These are phyloP conservation scores for Pythium dissimile DNA, from an alignment of 352 stramenopile species.

Conservation along the genomic window DNA sequence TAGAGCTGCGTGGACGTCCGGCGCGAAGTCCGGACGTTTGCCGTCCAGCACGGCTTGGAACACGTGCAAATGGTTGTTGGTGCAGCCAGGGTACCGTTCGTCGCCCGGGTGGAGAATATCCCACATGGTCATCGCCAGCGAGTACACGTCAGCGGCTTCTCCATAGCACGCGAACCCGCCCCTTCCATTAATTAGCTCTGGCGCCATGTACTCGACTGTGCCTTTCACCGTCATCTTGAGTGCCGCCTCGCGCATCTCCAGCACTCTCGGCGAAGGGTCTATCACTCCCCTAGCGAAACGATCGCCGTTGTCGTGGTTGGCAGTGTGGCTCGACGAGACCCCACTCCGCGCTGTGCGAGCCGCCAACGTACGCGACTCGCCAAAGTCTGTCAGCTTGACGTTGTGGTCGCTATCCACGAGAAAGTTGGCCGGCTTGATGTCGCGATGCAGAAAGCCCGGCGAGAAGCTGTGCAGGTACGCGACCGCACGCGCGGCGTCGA, in stretches of 20 bases:
- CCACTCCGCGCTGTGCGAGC: not conserved
- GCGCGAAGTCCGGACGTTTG: slow-evolving; percentile 20
- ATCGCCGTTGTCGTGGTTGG: not conserved
- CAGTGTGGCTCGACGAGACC: not conserved
- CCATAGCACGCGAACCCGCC: slow-evolving; percentile 25
- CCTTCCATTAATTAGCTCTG: slow-evolving; percentile 46
- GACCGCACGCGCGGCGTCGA: slow-evolving; percentile 46
- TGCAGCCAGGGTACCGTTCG: slow-evolving; percentile 33
- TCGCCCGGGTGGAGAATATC: slow-evolving; percentile 42
- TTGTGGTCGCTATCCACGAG: slow-evolving; percentile 36
- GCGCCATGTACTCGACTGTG: slow-evolving; percentile 55
- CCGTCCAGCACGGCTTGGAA: slow-evolving; percentile 38
- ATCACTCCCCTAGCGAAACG: slow-evolving; percentile 26
- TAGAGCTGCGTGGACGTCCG: slow-evolving; percentile 29
- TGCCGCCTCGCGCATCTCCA: slow-evolving; percentile 22
- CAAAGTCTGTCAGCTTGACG: slow-evolving; percentile 30
- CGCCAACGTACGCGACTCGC: slow-evolving; percentile 18
- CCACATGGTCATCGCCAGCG: slow-evolving; percentile 60
- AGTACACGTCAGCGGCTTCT: slow-evolving; percentile 53
- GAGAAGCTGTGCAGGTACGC: slow-evolving; percentile 76
- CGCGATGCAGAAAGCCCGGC: slow-evolving; percentile 63
- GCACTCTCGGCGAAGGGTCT: slow-evolving; percentile 27
- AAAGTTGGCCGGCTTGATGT: slow-evolving; percentile 28
- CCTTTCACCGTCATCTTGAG: slow-evolving; percentile 35
- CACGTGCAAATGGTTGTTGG: slow-evolving; percentile 32